Base-by-base conservation (phyloP, 1,284 basidiomycete species). In the Malassezia obtusa region DNA sequence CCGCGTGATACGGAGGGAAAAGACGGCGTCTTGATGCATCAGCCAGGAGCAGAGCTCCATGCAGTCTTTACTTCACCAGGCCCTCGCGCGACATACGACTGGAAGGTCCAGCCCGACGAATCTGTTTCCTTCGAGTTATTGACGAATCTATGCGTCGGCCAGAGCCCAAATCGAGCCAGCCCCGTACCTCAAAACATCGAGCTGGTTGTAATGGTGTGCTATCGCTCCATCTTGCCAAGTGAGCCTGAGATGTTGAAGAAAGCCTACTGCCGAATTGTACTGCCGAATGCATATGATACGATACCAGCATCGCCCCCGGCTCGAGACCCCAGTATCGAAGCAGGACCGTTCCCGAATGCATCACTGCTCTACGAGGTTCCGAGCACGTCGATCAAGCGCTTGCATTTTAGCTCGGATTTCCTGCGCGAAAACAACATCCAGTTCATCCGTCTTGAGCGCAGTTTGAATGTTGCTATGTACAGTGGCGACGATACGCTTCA, bases 141-240 rank as follows among this genome's bases (percentile, higher is more conserved):
- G 39, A 68, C 68, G n/a, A 65, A 64, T 26, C 57, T 68, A 30
- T 58, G 54, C 33, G 50, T 63, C 11, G 68, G 67, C 4, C 44
- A 56, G 36, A 66, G 60, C 17, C 45, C 57, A 4, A 58, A 58
- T 17, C 50, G 52, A 4, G 63, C 60, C 1, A 17, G 45, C 3
- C 54, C 53, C 0, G 53, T 61, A 5, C 53, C 46, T 0, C 61
- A 63, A 45, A 54, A 53, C 3, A 30, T 61, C 30, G 65, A 65
- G 52, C 41, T 67, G 14, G 58, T 62, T 6, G 59, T 62, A 12
- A 47, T 52, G 43, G 28, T 52, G 17, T 68, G 64, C 41, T 54
- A 43, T 25, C 31, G 37, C 9, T 25, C 49, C 35, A 38, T 30
- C n/a, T 19, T 21, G 11, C 25, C 32, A 2, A 30, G 35, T 15